These are phyloP conservation scores for Amphicarpaea edgeworthii DNA, from an alignment of 306 rosid genomes.

Conservation along the genomic window DNA sequence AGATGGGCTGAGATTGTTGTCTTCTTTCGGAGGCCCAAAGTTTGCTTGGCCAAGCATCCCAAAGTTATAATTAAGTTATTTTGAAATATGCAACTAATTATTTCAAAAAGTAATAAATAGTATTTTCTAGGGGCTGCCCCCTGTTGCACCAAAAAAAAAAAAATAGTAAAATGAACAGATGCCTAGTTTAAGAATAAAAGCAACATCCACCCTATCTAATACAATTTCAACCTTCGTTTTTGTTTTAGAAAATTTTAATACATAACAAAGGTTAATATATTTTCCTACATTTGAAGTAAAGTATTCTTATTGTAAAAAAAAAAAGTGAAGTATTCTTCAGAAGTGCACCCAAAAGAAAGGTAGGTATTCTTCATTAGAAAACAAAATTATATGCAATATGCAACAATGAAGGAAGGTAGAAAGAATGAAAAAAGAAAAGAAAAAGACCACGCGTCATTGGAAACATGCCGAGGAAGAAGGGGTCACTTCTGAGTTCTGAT, in stretches of 20 bases:
- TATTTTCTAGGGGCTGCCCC: no score
- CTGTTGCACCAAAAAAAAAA: no score
- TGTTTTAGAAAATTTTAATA: neutral
- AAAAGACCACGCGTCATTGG: neutral
- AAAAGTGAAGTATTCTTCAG: constrained; percentile 36
- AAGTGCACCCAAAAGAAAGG: constrained; percentile 12
- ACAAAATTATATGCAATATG: neutral
- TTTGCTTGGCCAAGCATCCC: neutral
- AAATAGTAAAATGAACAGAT: neutral
- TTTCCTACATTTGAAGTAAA: constrained; percentile 35
- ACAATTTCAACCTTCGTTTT: neutral
- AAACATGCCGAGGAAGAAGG: neutral
- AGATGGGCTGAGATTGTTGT: neutral
- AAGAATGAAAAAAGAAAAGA: constrained; percentile 15
- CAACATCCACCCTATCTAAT: neutral
- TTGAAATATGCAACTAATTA: neutral
- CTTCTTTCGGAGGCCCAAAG: neutral
- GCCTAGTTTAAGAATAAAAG: neutral
- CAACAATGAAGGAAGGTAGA: neutral
- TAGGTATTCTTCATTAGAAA: constrained; percentile 9
- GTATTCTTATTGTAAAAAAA: no score
- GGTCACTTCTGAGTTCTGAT: neutral
- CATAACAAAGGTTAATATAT: neutral
- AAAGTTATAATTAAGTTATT: neutral
- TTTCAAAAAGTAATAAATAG: neutral